Evolutionary conservation across 257 asterid genomes (phyloP).

Genomic region (Solanum acaule): DNA sequence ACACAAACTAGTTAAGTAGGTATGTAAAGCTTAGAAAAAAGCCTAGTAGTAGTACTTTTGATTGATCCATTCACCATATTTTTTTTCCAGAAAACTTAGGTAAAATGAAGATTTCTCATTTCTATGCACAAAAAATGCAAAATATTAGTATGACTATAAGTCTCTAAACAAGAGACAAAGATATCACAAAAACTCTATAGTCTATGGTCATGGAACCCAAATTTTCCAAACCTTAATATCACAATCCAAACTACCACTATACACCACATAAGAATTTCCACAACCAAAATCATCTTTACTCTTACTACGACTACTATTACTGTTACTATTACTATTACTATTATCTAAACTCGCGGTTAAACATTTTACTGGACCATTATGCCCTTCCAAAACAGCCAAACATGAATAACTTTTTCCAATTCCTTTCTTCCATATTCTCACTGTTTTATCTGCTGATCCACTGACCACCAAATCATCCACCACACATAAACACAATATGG

Average conservation of each 20-base stretch:
- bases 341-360: slow-evolving; percentile 38
- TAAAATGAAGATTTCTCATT: neutral
- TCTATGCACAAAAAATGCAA: neutral
- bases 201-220: slow-evolving; percentile 15
- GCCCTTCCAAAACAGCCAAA: slow-evolving; percentile 67
- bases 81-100: neutral
- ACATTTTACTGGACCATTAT: slow-evolving; percentile 66
- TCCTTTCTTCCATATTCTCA: slow-evolving; percentile 62
- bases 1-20: neutral
- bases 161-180: neutral
- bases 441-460: slow-evolving; percentile 73
- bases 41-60: neutral
- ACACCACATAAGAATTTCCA: slow-evolving; percentile 29
- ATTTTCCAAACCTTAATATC: slow-evolving; percentile 57
- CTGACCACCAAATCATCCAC: slow-evolving; percentile 52
- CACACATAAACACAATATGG: slow-evolving; percentile 57
- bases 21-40: too few species aligned
- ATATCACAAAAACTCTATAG: neutral
- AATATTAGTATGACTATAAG: neutral
- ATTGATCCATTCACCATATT: neutral
- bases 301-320: too few species aligned
- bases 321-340: neutral
- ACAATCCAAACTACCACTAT: slow-evolving; percentile 72
- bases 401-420: slow-evolving; percentile 45
- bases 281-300: neutral